Percentiles rank a stretch among this genome's conserved stretches.
phyloP scores from a whole-genome alignment of 495 filamentous ascomycete species.

The Neurospora sp. region DNA sequence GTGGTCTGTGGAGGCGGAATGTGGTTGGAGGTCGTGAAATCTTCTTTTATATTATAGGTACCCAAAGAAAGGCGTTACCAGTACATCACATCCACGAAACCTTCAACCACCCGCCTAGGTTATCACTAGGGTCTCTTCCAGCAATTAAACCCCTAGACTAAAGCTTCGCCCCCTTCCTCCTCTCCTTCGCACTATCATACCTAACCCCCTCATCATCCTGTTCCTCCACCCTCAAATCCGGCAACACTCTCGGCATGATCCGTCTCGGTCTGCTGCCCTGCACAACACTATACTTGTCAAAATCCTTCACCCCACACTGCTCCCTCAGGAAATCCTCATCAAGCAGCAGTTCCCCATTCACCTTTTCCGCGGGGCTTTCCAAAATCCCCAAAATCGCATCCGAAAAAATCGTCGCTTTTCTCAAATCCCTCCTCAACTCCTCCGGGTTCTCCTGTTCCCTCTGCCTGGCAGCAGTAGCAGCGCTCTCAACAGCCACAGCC shows the following conservation, averaged over 20 bases:
- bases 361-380: conserved; percentile 41
- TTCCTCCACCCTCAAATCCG: conserved; percentile 62
- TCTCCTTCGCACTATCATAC: conserved; percentile 50
- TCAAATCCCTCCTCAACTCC: conserved; percentile 39
- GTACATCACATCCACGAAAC: background rate
- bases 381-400: conserved; percentile 73
- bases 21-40: background rate
- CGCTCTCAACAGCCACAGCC: conserved; percentile 55
- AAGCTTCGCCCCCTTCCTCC: conserved; percentile 13
- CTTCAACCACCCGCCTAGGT: background rate
- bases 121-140: background rate
- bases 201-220: conserved; percentile 72
- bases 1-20: background rate
- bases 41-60: background rate
- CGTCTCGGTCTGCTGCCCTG: conserved; percentile 53
- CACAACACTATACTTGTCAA: conserved; percentile 62
- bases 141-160: conserved; percentile 2
- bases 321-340: conserved; percentile 76
- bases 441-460: conserved; percentile 31
- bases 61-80: background rate
- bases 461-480: conserved; percentile 52
- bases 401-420: conserved; percentile 66
- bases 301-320: conserved; percentile 56
- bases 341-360: conserved; percentile 64
- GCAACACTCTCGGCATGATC: conserved; percentile 69